These are phyloP conservation scores for Tetrahymena elliotti DNA, from an alignment of 73 alveolate genomes.

Conservation along the genomic window DNA sequence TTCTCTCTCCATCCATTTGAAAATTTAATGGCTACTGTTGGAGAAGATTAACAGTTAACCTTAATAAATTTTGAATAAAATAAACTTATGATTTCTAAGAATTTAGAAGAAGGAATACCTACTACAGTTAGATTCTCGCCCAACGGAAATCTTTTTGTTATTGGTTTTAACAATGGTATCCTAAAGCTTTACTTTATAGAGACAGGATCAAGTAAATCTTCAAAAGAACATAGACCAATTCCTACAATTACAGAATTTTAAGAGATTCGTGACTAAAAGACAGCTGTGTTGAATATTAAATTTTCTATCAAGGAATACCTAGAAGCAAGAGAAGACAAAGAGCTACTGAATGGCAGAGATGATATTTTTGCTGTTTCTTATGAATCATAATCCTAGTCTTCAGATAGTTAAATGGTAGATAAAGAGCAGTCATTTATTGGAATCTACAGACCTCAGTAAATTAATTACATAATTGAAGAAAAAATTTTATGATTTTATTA, in stretches of 20 bases:
- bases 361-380: slow-evolving; percentile 38
- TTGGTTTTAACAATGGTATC: slow-evolving; percentile 67
- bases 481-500: not conserved
- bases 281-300: slow-evolving; percentile 28
- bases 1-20: slow-evolving; percentile 56
- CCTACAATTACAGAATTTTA: not conserved
- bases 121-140: slow-evolving; percentile 81
- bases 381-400: slow-evolving; percentile 19
- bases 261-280: slow-evolving; percentile 6
- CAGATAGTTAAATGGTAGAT: not conserved
- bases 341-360: not conserved
- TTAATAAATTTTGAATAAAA: slow-evolving; percentile 78
- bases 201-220: not conserved
- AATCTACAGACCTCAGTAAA: not conserved
- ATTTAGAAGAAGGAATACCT: slow-evolving; percentile 71
- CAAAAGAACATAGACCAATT: not conserved
- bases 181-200: not conserved
- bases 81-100: slow-evolving; percentile 59
- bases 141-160: slow-evolving; percentile 84
- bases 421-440: not conserved
- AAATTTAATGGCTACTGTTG: slow-evolving; percentile 71
- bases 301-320: slow-evolving; percentile 12
- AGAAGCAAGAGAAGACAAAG: not conserved
- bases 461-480: not conserved
- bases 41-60: slow-evolving; percentile 85